Evolutionary conservation across 352 stramenopile genomes (phyloP), one percentile per base, ranked within the genome.

Genomic region (Detonula confervacea): DNA sequence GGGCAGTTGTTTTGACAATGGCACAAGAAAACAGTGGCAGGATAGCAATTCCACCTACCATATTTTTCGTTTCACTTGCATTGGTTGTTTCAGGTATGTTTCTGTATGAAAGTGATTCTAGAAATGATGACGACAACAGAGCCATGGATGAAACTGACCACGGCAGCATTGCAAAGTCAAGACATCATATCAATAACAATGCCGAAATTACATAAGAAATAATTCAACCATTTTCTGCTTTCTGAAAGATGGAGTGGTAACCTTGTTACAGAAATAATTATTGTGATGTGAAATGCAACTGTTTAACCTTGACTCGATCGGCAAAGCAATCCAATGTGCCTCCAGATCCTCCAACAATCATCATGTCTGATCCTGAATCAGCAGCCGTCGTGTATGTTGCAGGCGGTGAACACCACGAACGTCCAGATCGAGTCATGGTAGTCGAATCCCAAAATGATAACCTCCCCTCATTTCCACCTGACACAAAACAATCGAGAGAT

Each of bases 1-100:
- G 97, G 86, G 95, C 96, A 0, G 95, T 98, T 87, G 82, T 96
- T 80, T 96, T 96, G 51, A 75, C 66, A 54, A 84, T 54, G 60
- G 96, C 70, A 95, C 95, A 72, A 54, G 18, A 67, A 49, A 49
- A 20, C 5, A 30, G 24, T 29, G 52, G 37, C 11, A 44, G 2
- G 51, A 2, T 71, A 20, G 20, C 44, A 27, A 49, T 91, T 39
- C 89, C 89, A 2, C 47, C 70, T 18, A 30, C 67, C 27, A 62
- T 87, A 9, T 92, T 92, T 64, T 94, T 89, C 65, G 30, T 76
- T 0, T 79, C 85, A 9, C 65, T 94, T 9, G 20, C 73, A 18
- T 73, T 92, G 55, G 84, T 91, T 42, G 24, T 91, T 9, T 54
- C 59, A 60, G 89, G 89, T 18, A 82, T 91, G 42, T 60, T 89